A percentile compares a stretch with the other conserved stretches of the same genome.
These are phyloP conservation scores for Suillus subluteus DNA, from an alignment of 768 basidiomycete species.

Conservation along the genomic window DNA sequence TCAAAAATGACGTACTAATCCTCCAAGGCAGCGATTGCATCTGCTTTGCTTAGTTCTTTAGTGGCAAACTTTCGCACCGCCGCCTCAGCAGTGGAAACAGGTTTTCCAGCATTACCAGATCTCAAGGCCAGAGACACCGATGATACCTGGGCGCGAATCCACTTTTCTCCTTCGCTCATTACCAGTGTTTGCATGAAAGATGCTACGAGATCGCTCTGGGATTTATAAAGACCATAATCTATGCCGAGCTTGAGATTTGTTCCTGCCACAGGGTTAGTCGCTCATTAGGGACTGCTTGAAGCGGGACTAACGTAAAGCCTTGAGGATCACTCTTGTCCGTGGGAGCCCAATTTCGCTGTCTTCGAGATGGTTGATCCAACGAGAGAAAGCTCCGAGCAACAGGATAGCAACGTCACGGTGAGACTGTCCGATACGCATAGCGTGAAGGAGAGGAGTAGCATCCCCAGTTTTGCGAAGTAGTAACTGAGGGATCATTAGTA, in stretches of 20 bases:
- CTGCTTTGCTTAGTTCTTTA: slow-evolving; percentile 78
- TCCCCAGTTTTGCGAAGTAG: slow-evolving; percentile 85
- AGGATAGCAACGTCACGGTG: slow-evolving; percentile 86
- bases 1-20: slow-evolving; percentile 71
- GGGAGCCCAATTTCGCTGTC: slow-evolving; percentile 74
- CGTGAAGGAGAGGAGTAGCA: slow-evolving; percentile 88
- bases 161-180: slow-evolving; percentile 95
- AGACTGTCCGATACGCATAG: slow-evolving; percentile 77
- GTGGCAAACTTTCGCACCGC: slow-evolving; percentile 89
- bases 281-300: slow-evolving; percentile 47
- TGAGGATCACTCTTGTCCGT: slow-evolving; percentile 72
- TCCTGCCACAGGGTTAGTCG: slow-evolving; percentile 68
- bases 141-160: slow-evolving; percentile 75
- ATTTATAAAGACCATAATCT: slow-evolving; percentile 80
- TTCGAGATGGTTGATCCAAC: slow-evolving; percentile 88
- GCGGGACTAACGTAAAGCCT: slow-evolving; percentile 79
- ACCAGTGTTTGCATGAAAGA: slow-evolving; percentile 94
- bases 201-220: slow-evolving; percentile 83
- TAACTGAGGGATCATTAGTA: slow-evolving; percentile 46
- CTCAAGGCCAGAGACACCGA: slow-evolving; percentile 73
- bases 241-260: slow-evolving; percentile 92
- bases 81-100: slow-evolving; percentile 73
- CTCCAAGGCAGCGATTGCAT: slow-evolving; percentile 78
- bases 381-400: slow-evolving; percentile 86
- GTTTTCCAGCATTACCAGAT: slow-evolving; percentile 66